These are phyloP conservation scores for Sechiopsis laciniata DNA, from an alignment of 306 rosid genomes.

Conservation along the genomic window DNA sequence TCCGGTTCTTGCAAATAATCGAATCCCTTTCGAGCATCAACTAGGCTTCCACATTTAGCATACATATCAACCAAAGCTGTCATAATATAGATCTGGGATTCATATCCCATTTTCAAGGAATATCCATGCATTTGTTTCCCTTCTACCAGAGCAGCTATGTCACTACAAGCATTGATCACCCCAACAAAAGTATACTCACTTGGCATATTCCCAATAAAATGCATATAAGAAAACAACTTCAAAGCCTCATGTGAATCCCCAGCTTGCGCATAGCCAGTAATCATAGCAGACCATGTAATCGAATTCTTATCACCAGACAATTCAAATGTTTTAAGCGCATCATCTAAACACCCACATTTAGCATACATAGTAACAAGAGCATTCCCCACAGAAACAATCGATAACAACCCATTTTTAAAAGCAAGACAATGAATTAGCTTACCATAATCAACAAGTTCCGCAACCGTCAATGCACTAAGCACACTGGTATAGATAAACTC, in stretches of 20 bases:
- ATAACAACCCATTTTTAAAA: constrained; percentile 46
- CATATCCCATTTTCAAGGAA: constrained; percentile 65
- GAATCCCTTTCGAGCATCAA: constrained; percentile 64
- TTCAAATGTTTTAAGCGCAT: constrained; percentile 57
- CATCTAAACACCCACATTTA: constrained; percentile 67
- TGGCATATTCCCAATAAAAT: constrained; percentile 45
- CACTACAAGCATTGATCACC: constrained; percentile 71
- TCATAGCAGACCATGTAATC: constrained; percentile 85
- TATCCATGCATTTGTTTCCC: constrained; percentile 70
- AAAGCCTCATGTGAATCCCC: constrained; percentile 60
- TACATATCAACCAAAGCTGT: constrained; percentile 89
- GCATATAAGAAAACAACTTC: constrained; percentile 56
- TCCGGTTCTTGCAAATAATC: constrained; percentile 57
- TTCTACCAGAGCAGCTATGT: constrained; percentile 47
- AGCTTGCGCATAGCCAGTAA: constrained; percentile 67
- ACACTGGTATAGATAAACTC: constrained; percentile 59
- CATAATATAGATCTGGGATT: constrained; percentile 54
- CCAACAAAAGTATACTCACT: constrained; percentile 71
- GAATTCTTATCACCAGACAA: constrained; percentile 54
- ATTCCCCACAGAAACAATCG: constrained; percentile 54
- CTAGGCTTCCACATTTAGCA: constrained; percentile 57
- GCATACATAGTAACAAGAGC: constrained; percentile 80
- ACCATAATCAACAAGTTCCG: constrained; percentile 39
- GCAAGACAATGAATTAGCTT: constrained; percentile 69
- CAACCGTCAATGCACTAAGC: constrained; percentile 45